A percentile compares a stretch with the other conserved stretches of the same genome.
Conservation (phyloP, 371 early-diverging fungal species). For the Batkoa obscura region DNA sequence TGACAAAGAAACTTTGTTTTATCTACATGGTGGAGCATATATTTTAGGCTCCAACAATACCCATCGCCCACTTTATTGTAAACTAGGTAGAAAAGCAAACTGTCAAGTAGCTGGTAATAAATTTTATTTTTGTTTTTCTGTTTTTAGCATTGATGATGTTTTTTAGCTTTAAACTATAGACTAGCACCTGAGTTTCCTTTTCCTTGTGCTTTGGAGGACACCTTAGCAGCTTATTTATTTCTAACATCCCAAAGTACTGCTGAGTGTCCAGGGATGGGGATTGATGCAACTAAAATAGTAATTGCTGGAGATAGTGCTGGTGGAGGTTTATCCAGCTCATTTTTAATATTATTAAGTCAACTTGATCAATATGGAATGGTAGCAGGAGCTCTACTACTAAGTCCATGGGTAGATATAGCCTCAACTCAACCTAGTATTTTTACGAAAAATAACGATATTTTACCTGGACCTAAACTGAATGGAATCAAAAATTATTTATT, state of each 20-base stretch:
- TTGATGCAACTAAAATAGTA: constrained; percentile 17
- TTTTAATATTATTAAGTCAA: not conserved
- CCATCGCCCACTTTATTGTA: constrained; percentile 28
- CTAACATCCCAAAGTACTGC: constrained; percentile 21
- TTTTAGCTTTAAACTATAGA: constrained; percentile 25
- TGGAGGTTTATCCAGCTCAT: not conserved
- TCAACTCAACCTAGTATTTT: constrained; percentile 13
- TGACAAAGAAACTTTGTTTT: constrained; percentile 20
- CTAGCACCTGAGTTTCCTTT: constrained; percentile 67
- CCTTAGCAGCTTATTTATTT: constrained; percentile 44
- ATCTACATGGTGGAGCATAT: constrained; percentile 46
- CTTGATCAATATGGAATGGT: not conserved
- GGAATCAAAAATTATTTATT: constrained; percentile 3
- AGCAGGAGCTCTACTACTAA: not conserved
- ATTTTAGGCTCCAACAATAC: constrained; percentile 34
- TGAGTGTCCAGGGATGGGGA: constrained; percentile 17
- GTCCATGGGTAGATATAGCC: constrained; percentile 20
- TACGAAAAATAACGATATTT: constrained; percentile 11
- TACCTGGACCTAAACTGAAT: constrained; percentile 12
- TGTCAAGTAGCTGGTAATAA: constrained; percentile 19
- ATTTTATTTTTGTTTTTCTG: not conserved
- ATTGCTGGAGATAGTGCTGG: constrained; percentile 35
- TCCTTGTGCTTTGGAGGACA: constrained; percentile 65
- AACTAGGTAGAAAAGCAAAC: constrained; percentile 25
- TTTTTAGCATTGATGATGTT: not conserved